These are phyloP conservation scores for Austroboletus niveus DNA, from an alignment of 1,284 basidiomycete genomes.

Conservation along the genomic window DNA sequence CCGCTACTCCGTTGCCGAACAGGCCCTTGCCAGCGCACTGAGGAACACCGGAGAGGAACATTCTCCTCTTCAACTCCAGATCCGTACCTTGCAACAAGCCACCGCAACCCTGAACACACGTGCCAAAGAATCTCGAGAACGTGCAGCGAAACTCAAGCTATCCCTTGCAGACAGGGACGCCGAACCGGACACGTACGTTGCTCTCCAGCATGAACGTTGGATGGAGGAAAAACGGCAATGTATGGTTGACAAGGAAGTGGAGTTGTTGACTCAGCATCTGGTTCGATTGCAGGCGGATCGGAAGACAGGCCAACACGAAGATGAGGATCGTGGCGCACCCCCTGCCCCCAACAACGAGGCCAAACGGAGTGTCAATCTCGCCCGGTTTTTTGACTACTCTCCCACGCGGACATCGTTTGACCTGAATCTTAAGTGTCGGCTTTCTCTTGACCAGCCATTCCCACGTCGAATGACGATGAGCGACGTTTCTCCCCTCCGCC, in stretches of 20 bases:
- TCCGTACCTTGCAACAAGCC: slow-evolving; percentile 44
- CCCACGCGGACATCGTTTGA: slow-evolving; percentile 33
- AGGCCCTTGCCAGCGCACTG: slow-evolving; percentile 36
- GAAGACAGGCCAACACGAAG: slow-evolving; percentile 3
- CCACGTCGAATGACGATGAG: slow-evolving; percentile 36
- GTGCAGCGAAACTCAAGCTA: slow-evolving; percentile 39
- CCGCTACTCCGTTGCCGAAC: slow-evolving; percentile 43
- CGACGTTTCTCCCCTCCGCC: slow-evolving; percentile 36
- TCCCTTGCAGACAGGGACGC: slow-evolving; percentile 37
- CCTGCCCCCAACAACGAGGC: slow-evolving; percentile 34
- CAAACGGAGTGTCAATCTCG: slow-evolving; percentile 36
- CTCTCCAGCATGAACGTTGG: slow-evolving; percentile 48
- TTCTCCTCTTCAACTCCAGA: slow-evolving; percentile 45
- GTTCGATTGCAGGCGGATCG: slow-evolving; percentile 26
- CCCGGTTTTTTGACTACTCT: slow-evolving; percentile 38
- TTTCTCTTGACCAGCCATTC: slow-evolving; percentile 28
- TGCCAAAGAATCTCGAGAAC: slow-evolving; percentile 45
- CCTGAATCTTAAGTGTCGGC: slow-evolving; percentile 32
- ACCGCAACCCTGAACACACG: slow-evolving; percentile 42
- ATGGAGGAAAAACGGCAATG: slow-evolving; percentile 45
- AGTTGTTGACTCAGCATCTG: slow-evolving; percentile 27
- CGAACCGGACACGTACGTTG: slow-evolving; percentile 35
- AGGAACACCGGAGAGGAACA: slow-evolving; percentile 29
- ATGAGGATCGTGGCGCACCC: slow-evolving; percentile 24
- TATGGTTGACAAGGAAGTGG: slow-evolving; percentile 37